These are phyloP conservation scores for Heliamphora pulchella DNA, from an alignment of 179 eudicot genomes.

Conservation along the genomic window DNA sequence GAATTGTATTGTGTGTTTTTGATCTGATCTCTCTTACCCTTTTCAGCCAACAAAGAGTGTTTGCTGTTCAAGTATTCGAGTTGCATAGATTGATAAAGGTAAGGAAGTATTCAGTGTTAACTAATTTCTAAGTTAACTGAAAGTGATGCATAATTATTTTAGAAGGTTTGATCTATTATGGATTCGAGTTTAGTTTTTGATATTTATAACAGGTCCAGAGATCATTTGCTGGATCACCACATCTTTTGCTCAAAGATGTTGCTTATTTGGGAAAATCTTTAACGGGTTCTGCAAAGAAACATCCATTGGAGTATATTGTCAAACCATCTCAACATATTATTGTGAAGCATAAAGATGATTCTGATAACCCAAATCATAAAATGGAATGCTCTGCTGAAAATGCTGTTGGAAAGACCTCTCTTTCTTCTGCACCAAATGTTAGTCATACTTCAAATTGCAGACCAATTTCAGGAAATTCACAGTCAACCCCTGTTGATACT, in stretches of 20 bases:
- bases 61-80: slow-evolving; percentile 98
- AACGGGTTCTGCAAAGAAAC: slow-evolving; percentile 38
- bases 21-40: slow-evolving; percentile 26
- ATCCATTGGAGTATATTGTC: slow-evolving; percentile 35
- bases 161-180: background rate
- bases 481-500: slow-evolving; percentile 22
- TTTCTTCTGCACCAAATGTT: slow-evolving; percentile 39
- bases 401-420: slow-evolving; percentile 40
- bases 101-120: slow-evolving; percentile 9
- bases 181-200: slow-evolving; percentile 9
- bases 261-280: slow-evolving; percentile 40
- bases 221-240: slow-evolving; percentile 76
- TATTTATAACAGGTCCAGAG: slow-evolving; percentile 67
- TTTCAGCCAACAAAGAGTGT: slow-evolving; percentile 91
- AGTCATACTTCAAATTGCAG: slow-evolving; percentile 28
- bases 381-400: slow-evolving; percentile 65
- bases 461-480: slow-evolving; percentile 29
- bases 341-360: slow-evolving; percentile 35
- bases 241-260: slow-evolving; percentile 45
- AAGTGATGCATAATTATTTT: background rate
- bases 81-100: slow-evolving; percentile 93
- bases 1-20: slow-evolving; percentile 15
- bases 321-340: slow-evolving; percentile 30
- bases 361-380: slow-evolving; percentile 34
- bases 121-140: background rate